Evolutionary conservation across 805 yeast species (phyloP), one percentile per base, ranked within the genome.

Genomic region (Saturnispora besseyi): DNA sequence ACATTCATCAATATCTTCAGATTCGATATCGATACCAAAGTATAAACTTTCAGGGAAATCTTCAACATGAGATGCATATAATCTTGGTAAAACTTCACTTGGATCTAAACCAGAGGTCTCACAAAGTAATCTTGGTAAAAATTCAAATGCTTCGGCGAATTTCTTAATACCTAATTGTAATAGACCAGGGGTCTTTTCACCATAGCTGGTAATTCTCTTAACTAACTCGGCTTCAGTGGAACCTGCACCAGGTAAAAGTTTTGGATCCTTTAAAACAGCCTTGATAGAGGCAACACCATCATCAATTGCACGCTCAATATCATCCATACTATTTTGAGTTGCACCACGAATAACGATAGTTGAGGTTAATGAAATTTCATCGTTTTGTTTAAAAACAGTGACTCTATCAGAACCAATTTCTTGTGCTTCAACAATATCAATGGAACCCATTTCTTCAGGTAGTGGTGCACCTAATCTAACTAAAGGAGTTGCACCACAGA

Each of bases 341-440:
- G 99, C 99, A 50, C 99, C 99, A 68, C 99, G 80, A 49, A 93
- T 73, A 44, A 93, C 84, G 60, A 93, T 89, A 8, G 99, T 93
- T 13, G 98, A 82, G 4, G 99, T 93, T 59, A 86, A 77, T 28
- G 96, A 83, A 42, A 65, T 62, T 55, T 73, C 79, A 32, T 71
- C 67, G 55, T 76, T 79, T 69, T 93, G 99, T 64, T 87, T 78
- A 74, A 93, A 90, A 30, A 93, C 77, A 9, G 98, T 91, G 36
- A 93, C 98, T 66, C 96, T 80, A 69, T 93, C 97, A 49, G 97
- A 96, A 56, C 99, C 99, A 64, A 93, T 88, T 72, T 93, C 99
- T 60, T 78, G 79, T 24, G 96, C 84, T 71, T 87, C 95, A 46
- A 93, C 91, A 30, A 83, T 67, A 64, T 91, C 99, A 53, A 93